Evolutionary conservation across 2,329 filamentous ascomycete genomes (phyloP).

Genomic region (Phialophora chinensis): DNA sequence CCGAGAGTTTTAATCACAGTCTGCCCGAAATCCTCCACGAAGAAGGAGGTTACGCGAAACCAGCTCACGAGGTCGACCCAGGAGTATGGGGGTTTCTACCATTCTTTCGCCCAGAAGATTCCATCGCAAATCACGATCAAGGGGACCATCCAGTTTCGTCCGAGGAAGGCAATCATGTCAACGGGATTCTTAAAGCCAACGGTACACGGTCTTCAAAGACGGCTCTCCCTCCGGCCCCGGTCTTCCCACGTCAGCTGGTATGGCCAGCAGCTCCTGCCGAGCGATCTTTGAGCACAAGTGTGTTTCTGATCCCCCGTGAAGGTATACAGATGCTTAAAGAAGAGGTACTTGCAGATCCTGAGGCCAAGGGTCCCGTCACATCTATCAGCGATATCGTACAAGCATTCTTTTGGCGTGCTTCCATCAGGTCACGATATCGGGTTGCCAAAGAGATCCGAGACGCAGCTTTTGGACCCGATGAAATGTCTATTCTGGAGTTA

Average conservation of each 20-base stretch:
- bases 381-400: conserved; percentile 26
- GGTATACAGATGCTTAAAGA: conserved; percentile 12
- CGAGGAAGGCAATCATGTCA: neutral
- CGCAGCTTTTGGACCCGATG: conserved; percentile 8
- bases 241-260: neutral
- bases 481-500: conserved; percentile 23
- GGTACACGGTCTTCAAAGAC: too few species aligned
- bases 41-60: neutral
- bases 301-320: conserved; percentile 15
- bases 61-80: conserved; percentile 3
- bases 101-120: conserved; percentile 3
- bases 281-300: neutral
- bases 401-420: conserved; percentile 16
- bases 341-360: conserved; percentile 1
- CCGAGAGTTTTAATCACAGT: conserved; percentile 17
- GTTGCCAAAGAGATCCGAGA: conserved; percentile 17
- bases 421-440: conserved; percentile 18
- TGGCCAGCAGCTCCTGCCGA: neutral
- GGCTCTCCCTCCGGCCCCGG: neutral
- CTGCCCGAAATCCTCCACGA: conserved; percentile 14
- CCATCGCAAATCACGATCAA: neutral
- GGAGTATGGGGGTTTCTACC: conserved; percentile 1
- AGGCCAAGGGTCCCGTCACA: neutral
- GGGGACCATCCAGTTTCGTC: neutral
- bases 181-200: too few species aligned